phyloP scores from a whole-genome alignment of 768 basidiomycete species.

The Calvatia gigantea region DNA sequence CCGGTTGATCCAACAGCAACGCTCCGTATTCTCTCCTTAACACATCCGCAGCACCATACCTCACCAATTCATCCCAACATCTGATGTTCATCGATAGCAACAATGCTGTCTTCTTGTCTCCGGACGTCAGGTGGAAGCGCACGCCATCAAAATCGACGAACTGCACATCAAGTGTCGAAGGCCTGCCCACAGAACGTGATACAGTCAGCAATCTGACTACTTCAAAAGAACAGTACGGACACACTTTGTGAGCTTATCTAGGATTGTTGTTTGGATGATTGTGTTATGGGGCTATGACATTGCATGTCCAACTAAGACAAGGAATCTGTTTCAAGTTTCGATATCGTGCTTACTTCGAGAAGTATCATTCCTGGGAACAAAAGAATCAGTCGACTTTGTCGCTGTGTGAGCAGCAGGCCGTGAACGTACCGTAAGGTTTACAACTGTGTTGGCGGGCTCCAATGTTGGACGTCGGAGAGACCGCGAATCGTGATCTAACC shows the following conservation, averaged over 20 bases:
- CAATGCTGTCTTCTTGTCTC: conserved; percentile 76
- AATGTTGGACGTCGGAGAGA: no score
- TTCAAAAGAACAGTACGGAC: neutral
- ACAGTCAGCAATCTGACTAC: conserved; percentile 13
- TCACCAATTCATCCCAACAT: conserved; percentile 92
- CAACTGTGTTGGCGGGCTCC: no score
- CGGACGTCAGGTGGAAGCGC: conserved; percentile 89
- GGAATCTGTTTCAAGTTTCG: neutral
- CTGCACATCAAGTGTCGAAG: conserved; percentile 86
- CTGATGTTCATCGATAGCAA: conserved; percentile 95
- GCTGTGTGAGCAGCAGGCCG: neutral
- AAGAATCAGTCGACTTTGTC: neutral
- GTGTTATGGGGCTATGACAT: conserved; percentile 75
- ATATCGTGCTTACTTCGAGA: conserved; percentile 58
- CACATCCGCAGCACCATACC: conserved; percentile 80
- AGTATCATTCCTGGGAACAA: conserved; percentile 59
- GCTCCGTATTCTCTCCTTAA: conserved; percentile 81
- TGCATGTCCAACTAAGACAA: neutral
- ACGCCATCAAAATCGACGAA: conserved; percentile 99
- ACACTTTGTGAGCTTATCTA: conserved; percentile 85
- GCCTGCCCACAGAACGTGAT: conserved; percentile 43
- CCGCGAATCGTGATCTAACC: no score
- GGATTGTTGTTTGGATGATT: conserved; percentile 86
- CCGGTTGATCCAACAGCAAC: conserved; percentile 61
- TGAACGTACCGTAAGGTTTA: neutral